phyloP scores from a whole-genome alignment of 108 stramenopile genomes.

The Nannochloropsis granulata region DNA sequence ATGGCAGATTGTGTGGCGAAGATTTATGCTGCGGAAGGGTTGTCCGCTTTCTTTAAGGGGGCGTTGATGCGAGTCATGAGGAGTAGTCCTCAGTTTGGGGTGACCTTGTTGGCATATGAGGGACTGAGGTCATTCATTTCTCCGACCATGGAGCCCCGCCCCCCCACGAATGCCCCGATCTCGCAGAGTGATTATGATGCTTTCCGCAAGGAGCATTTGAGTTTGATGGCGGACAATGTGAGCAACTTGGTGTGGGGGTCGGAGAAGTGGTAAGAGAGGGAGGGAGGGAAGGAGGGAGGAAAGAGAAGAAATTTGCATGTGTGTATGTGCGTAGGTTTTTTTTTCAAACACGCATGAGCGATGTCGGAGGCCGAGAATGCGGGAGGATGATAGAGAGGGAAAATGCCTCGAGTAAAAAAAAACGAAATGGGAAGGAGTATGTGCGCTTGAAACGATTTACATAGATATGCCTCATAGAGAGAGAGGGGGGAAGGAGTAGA shows the following conservation, averaged over 20 bases:
- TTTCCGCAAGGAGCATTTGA: conserved; percentile 12
- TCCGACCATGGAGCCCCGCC: not conserved
- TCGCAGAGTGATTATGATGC: conserved; percentile 19
- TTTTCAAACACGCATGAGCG: too few species aligned
- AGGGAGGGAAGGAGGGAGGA: not conserved
- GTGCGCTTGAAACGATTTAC: too few species aligned
- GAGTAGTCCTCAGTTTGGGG: conserved; percentile 48
- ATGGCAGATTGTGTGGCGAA: conserved; percentile 39
- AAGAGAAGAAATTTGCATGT: too few species aligned
- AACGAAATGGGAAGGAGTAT: too few species aligned
- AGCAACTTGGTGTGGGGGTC: not conserved
- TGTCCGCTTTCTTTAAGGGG: conserved; percentile 45
- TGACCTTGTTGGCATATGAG: conserved; percentile 45
- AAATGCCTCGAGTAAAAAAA: too few species aligned
- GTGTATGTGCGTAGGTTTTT: too few species aligned
- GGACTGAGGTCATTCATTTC: conserved; percentile 14
- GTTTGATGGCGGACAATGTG: not conserved
- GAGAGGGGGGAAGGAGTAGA: too few species aligned
- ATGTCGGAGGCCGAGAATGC: too few species aligned
- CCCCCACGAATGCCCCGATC: conserved; percentile 37
- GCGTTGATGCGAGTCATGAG: conserved; percentile 30
- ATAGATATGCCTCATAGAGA: too few species aligned
- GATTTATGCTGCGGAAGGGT: conserved; percentile 36
- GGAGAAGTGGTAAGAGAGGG: not conserved
- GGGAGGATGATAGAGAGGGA: too few species aligned